Base-by-base conservation (phyloP, 805 yeast species). In the Suhomyces sp. region DNA sequence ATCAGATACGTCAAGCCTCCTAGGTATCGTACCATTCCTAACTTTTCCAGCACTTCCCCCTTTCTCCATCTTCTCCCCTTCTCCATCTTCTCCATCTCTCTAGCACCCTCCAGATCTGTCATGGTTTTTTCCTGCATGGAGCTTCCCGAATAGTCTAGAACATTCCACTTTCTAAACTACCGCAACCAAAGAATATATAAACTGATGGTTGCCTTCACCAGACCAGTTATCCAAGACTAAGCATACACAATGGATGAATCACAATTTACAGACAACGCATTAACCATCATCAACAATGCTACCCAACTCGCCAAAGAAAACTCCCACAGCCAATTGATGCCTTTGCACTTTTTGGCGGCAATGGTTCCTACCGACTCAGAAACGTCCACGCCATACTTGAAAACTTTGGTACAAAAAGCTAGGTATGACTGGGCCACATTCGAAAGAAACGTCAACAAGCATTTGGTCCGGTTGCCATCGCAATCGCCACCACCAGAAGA, bases 231-330 rank as follows among this genome's bases (percentile, higher is more conserved):
- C 13, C 31, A 29, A 4, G 13, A 29, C 7, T 13, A 33, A 50
- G 22, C 36, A 49, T 15, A 15, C 51, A 54, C 29, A 24, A 64
- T 83, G 87, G 87, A 83, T 66, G 82, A 82, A 62, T 70, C 92
- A 54, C 92, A 90, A 78, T 88, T 90, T 61, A 94, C 99, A 56
- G 98, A 94, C 69, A 88, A 94, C 69, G 98, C 97, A 44, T 82
- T 90, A 62, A 85, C 81, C 51, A 82, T 93, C 55, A 78, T 94
- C 48, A 87, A 88, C 60, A 78, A 83, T 63, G 96, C 98, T 51
- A 83, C 85, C 54, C 83, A 87, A 66, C 72, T 94, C 56, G 97
- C 97, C 42, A 81, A 84, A 64, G 96, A 90, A 59, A 90, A 90
- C 65, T 80, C 87, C 48, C 91, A 94, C 71, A 78, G 93, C 7